These are phyloP conservation scores for Gossypium australe DNA, from an alignment of 345 rosid species.

Conservation along the genomic window DNA sequence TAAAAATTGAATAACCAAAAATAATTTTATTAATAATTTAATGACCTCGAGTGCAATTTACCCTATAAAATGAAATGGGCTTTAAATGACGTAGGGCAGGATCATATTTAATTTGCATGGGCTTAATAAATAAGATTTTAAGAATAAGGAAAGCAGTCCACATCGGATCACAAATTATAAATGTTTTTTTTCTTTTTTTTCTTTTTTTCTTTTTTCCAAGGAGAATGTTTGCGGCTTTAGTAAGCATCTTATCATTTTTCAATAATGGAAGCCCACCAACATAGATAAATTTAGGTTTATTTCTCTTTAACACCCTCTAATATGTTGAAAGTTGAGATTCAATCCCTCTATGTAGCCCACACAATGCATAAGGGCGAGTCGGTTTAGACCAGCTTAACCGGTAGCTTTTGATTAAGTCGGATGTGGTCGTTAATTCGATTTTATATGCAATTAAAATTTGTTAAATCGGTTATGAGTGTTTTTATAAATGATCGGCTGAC, in stretches of 20 bases:
- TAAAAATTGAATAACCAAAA: rapidly evolving
- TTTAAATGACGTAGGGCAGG: background rate
- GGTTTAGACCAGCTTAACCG: too few relatives aligned
- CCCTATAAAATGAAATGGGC: background rate
- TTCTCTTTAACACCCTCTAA: background rate
- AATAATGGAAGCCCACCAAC: background rate
- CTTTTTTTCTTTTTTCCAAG: background rate
- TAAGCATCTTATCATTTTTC: background rate
- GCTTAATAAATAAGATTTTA: background rate
- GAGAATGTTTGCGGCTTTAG: background rate
- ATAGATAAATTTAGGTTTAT: background rate
- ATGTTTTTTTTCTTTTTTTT: background rate
- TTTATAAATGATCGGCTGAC: too few relatives aligned
- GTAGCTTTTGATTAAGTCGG: too few relatives aligned
- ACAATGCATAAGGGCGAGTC: too few relatives aligned
- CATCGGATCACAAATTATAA: background rate
- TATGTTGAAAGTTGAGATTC: background rate
- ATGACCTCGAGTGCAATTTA: too few relatives aligned
- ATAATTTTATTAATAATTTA: too few relatives aligned
- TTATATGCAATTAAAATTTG: too few relatives aligned
- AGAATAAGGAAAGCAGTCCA: background rate
- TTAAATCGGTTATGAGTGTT: too few relatives aligned
- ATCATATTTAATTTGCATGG: background rate
- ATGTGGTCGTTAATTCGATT: too few relatives aligned
- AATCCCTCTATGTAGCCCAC: background rate